Percentiles rank a stretch among this genome's conserved stretches.
These are phyloP conservation scores for Agaricus sinodeliciosus DNA, from an alignment of 768 basidiomycete species.

Conservation along the genomic window DNA sequence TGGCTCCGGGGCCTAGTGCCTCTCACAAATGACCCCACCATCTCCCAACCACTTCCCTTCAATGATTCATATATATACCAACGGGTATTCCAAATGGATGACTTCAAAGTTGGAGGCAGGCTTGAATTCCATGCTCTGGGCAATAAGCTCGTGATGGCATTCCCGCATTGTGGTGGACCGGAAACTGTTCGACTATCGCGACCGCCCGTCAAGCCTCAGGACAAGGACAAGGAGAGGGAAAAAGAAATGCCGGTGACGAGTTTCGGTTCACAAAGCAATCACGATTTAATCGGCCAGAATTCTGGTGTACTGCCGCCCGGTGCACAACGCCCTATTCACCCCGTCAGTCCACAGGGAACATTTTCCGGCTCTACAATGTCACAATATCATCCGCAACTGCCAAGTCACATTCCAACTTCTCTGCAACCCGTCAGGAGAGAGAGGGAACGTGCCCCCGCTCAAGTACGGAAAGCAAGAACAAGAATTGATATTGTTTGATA, in stretches of 20 bases:
- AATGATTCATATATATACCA: conserved; percentile 53
- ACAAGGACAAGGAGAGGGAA: conserved; percentile 2
- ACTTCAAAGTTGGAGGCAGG: conserved; percentile 51
- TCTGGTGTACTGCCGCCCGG: not conserved
- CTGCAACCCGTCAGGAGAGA: not conserved
- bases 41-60: conserved; percentile 29
- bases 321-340: conserved; percentile 4
- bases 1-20: conserved; percentile 50
- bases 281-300: not conserved
- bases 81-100: conserved; percentile 59
- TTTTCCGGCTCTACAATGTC: not conserved
- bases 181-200: conserved; percentile 27
- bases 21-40: conserved; percentile 22
- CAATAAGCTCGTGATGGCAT: conserved; percentile 44
- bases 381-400: not conserved
- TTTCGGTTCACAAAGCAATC: not conserved
- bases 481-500: conserved; percentile 4
- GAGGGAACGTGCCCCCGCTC: not conserved
- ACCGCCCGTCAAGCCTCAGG: conserved; percentile 9
- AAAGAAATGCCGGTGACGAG: not conserved
- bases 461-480: not conserved
- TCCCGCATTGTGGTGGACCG: conserved; percentile 27
- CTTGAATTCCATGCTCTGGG: conserved; percentile 50
- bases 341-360: not conserved
- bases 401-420: not conserved